phyloP scores from a whole-genome alignment of 2,329 filamentous ascomycete genomes.

The Cytospora mali region DNA sequence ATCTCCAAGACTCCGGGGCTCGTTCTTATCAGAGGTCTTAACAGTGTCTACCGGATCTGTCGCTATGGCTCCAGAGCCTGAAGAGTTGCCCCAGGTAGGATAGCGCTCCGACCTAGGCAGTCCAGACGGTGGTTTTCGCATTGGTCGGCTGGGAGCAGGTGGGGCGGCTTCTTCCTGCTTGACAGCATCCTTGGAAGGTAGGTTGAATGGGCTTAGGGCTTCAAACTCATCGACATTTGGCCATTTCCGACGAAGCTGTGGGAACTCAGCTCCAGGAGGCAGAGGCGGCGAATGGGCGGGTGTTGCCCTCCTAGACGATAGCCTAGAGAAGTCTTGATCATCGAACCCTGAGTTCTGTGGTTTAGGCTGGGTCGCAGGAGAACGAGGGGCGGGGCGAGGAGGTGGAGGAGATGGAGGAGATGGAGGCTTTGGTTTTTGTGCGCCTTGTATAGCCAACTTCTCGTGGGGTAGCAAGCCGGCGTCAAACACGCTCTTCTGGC shows the following conservation, averaged over 20 bases:
- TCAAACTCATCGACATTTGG: conserved; percentile 22
- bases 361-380: background rate
- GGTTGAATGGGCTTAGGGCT: conserved; percentile 25
- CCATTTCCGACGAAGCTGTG: conserved; percentile 14
- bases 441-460: background rate
- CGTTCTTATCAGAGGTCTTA: no score
- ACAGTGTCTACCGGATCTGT: background rate
- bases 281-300: background rate
- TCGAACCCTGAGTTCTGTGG: background rate
- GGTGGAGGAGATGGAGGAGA: background rate
- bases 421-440: background rate
- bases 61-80: background rate
- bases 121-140: background rate
- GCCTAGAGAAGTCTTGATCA: background rate
- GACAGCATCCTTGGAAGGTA: conserved; percentile 4
- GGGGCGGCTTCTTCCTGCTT: background rate
- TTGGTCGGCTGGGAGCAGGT: background rate
- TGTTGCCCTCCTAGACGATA: background rate
- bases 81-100: conserved; percentile 5
- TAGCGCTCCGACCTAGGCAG: background rate
- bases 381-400: background rate
- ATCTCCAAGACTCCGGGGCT: background rate
- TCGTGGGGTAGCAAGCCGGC: background rate
- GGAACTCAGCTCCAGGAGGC: conserved; percentile 11
- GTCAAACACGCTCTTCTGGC: background rate